Evolutionary conservation across 208 protist genomes (phyloP).

Genomic region (Wallacemonas collosoma): DNA sequence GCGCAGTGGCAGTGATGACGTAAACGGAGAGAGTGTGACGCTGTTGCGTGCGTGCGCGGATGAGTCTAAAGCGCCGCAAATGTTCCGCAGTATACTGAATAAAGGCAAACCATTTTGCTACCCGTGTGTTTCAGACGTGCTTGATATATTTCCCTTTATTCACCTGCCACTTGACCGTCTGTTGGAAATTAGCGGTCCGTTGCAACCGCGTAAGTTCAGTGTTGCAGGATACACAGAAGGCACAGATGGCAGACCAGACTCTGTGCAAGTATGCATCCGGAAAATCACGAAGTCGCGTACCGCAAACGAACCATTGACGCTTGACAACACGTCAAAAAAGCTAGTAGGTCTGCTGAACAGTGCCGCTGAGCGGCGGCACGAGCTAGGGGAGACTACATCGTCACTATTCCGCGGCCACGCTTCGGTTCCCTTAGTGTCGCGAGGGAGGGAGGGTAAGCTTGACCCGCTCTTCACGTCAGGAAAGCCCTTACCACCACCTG

Average conservation of each 20-base stretch:
- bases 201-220: constrained; percentile 78
- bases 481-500: constrained; percentile 19
- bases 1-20: background rate
- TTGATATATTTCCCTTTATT: constrained; percentile 76
- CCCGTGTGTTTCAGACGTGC: constrained; percentile 69
- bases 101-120: constrained; percentile 55
- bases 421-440: constrained; percentile 1
- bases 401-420: constrained; percentile 4
- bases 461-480: constrained; percentile 3
- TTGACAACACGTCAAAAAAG: constrained; percentile 11
- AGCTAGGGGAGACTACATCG: background rate
- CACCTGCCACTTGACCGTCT: constrained; percentile 73
- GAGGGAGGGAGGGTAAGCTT: background rate
- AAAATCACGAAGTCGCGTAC: constrained; percentile 26
- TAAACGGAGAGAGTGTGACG: constrained; percentile 19
- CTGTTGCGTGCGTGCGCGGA: constrained; percentile 60
- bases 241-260: background rate
- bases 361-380: constrained; percentile 13
- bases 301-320: background rate
- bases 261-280: constrained; percentile 41
- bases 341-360: constrained; percentile 24
- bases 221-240: constrained; percentile 33
- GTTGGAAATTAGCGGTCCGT: constrained; percentile 72
- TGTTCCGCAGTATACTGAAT: constrained; percentile 65
- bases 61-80: constrained; percentile 33